Conservation (phyloP, 202 grass and related monocot genomes). For the Zizania palustris region DNA sequence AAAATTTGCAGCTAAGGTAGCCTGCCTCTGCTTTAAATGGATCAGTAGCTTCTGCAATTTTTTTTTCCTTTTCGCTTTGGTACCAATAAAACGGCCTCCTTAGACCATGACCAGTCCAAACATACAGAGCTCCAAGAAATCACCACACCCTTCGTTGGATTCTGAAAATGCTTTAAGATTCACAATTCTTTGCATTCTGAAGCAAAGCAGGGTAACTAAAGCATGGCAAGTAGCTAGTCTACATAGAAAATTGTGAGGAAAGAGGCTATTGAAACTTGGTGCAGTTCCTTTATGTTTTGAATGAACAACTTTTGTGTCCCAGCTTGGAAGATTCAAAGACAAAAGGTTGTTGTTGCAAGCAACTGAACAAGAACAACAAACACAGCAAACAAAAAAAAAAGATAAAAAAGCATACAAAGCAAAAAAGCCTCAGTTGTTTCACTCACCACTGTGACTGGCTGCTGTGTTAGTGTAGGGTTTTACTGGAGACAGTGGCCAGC, state of each 20-base stretch:
- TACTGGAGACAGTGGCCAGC: conserved; percentile 32
- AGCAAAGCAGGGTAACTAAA: conserved; percentile 36
- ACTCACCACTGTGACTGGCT: conserved; percentile 21
- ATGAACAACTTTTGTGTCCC: conserved; percentile 41
- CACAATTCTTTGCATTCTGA: conserved; percentile 40
- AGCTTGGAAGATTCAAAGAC: conserved; percentile 64
- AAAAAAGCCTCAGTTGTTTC: conserved; percentile 32
- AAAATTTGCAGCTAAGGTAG: conserved; percentile 38
- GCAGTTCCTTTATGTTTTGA: conserved; percentile 59
- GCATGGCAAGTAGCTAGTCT: conserved; percentile 44
- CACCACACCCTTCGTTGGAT: conserved; percentile 36
- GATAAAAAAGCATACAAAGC: conserved; percentile 46
- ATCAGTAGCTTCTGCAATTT: conserved; percentile 34
- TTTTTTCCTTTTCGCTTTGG: conserved; percentile 50
- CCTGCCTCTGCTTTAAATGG: conserved; percentile 43
- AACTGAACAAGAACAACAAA: conserved; percentile 40
- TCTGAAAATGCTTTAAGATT: conserved; percentile 51
- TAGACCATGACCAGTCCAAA: conserved; percentile 57
- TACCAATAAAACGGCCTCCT: conserved; percentile 45
- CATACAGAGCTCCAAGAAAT: conserved; percentile 35
- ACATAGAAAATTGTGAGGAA: conserved; percentile 55
- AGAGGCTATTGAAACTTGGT: conserved; percentile 48
- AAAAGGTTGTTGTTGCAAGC: conserved; percentile 40
- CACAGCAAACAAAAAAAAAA: conserved; percentile 44
- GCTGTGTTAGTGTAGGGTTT: conserved; percentile 31